A percentile compares a stretch with the other conserved stretches of the same genome.
Evolutionary conservation across 305 asterid species (phyloP).

Genomic region (Plantago coronopus): DNA sequence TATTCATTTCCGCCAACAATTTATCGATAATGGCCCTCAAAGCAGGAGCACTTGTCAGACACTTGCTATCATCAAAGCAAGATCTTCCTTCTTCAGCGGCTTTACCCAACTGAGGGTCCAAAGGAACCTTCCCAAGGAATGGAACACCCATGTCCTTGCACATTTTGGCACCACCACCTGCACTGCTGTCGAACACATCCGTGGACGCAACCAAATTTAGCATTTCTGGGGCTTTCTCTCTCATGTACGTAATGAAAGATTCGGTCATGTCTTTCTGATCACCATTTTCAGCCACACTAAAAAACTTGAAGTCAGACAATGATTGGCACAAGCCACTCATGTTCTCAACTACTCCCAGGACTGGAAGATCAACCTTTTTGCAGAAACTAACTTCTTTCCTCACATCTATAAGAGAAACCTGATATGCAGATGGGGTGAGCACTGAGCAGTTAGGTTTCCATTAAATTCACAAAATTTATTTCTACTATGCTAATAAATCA

Average conservation of each 20-base stretch:
- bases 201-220: constrained; percentile 44
- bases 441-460: too few relatives aligned
- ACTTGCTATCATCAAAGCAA: constrained; percentile 58
- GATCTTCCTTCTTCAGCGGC: constrained; percentile 95
- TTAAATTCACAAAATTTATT: neutral
- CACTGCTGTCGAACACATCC: constrained; percentile 85
- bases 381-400: constrained; percentile 89
- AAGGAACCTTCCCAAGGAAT: constrained; percentile 78
- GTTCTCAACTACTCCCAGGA: constrained; percentile 87
- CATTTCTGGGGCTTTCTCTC: constrained; percentile 67
- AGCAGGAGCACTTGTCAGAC: constrained; percentile 56
- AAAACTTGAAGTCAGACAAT: constrained; percentile 51
- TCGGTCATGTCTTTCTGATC: constrained; percentile 56
- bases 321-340: constrained; percentile 85
- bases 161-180: constrained; percentile 87
- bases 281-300: constrained; percentile 39
- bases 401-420: constrained; percentile 75
- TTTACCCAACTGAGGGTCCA: constrained; percentile 83
- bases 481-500: neutral
- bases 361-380: constrained; percentile 65
- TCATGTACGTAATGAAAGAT: constrained; percentile 40
- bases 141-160: constrained; percentile 74
- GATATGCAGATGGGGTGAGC: neutral
- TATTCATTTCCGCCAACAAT: constrained; percentile 38
- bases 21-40: constrained; percentile 50